Percentiles rank a stretch among this genome's conserved stretches.
Evolutionary conservation across 306 rosid genomes (phyloP).

Genomic region (Albizia julibrissin): DNA sequence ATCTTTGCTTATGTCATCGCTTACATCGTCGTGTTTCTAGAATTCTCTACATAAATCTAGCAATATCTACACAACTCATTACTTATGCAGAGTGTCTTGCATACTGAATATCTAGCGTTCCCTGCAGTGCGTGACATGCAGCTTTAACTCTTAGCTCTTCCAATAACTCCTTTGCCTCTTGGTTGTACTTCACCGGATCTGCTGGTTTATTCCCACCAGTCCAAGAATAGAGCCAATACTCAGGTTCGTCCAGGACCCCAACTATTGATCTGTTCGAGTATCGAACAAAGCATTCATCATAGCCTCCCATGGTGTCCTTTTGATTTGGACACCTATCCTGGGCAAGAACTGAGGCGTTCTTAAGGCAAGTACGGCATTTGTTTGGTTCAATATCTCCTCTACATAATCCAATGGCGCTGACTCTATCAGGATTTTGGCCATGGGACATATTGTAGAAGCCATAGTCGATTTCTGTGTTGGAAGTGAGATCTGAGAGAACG

Average conservation of each 20-base stretch:
- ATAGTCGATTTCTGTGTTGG: not conserved
- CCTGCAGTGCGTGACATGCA: too few species aligned
- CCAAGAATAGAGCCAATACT: too few species aligned
- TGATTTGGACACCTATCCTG: not conserved
- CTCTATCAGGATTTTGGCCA: not conserved
- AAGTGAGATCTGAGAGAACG: not conserved
- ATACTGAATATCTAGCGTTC: too few species aligned
- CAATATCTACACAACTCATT: too few species aligned
- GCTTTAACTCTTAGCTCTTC: not conserved
- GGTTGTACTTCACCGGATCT: not conserved
- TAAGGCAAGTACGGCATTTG: not conserved
- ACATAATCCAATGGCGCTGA: not conserved
- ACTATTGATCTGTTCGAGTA: not conserved
- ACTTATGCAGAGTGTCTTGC: too few species aligned
- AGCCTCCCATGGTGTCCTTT: not conserved
- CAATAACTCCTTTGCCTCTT: not conserved
- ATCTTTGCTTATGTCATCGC: too few species aligned
- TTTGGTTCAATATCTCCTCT: not conserved
- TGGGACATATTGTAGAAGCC: not conserved
- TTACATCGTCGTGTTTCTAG: too few species aligned
- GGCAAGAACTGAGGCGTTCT: not conserved
- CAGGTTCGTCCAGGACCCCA: not conserved
- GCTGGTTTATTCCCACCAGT: not conserved
- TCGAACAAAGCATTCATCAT: not conserved
- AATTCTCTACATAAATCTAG: too few species aligned